Conservation (phyloP, 768 basidiomycete species). For the Tephrocybe sp. region DNA sequence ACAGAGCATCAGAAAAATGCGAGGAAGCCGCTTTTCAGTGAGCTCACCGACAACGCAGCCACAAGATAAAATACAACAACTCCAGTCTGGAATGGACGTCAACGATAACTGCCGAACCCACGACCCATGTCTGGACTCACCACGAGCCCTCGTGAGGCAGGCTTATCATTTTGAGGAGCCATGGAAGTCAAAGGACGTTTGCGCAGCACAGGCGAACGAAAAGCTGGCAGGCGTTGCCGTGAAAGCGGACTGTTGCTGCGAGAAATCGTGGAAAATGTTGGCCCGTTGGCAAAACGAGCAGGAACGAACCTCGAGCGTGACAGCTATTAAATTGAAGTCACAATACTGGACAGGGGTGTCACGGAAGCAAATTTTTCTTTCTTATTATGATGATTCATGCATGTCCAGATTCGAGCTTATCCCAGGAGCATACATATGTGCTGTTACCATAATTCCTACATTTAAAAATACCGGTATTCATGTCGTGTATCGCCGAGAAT, state of each 20-base stretch:
- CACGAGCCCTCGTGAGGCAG: conserved; percentile 43
- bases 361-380: too few relatives aligned
- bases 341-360: too few relatives aligned
- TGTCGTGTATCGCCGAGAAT: conserved; percentile 3
- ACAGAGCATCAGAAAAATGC: conserved; percentile 2
- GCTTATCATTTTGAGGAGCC: conserved; percentile 28
- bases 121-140: conserved; percentile 25
- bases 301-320: background rate
- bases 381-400: too few relatives aligned
- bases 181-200: conserved; percentile 17
- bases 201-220: conserved; percentile 7
- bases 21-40: too few relatives aligned
- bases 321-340: background rate
- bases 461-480: conserved; percentile 3
- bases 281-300: conserved; percentile 2
- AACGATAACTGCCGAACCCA: background rate
- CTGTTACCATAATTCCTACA: background rate
- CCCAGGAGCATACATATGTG: background rate
- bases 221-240: conserved; percentile 11
- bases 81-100: conserved; percentile 43
- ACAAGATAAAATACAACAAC: conserved; percentile 86
- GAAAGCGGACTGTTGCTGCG: conserved; percentile 12
- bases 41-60: conserved; percentile 81
- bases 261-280: conserved; percentile 11
- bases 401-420: background rate